Evolutionary conservation across 78 protist species (phyloP).

Genomic region (Diacronema lutheri): DNA sequence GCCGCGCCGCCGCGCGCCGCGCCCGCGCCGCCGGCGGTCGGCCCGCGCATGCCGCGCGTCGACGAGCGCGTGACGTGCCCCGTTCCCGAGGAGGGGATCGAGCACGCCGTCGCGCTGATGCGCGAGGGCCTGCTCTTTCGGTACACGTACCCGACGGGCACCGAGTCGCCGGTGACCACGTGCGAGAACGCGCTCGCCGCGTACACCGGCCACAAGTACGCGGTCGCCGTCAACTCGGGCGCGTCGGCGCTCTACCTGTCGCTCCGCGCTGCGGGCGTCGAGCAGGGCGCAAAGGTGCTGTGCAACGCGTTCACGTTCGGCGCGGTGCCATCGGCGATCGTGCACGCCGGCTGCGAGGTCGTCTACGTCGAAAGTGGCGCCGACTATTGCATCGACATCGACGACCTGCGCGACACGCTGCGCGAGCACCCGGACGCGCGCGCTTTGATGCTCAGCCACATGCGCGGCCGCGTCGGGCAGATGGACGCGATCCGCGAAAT

Average conservation of each 20-base stretch:
- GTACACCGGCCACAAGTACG: slow-evolving; percentile 13
- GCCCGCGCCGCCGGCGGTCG: too few species aligned
- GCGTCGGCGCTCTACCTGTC: neutral
- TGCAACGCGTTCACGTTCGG: slow-evolving; percentile 30
- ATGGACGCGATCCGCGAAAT: slow-evolving; percentile 6
- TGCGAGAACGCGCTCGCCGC: neutral
- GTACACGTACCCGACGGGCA: too few species aligned
- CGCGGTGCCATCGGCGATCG: slow-evolving; percentile 30
- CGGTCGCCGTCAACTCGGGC: slow-evolving; percentile 10
- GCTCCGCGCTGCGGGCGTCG: neutral
- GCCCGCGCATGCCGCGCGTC: too few species aligned
- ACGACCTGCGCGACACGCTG: neutral
- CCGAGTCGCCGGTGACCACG: neutral
- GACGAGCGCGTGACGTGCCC: too few species aligned
- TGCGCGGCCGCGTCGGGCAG: slow-evolving; percentile 38
- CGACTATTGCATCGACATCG: neutral
- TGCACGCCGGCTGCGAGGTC: neutral
- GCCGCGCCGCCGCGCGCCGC: too few species aligned
- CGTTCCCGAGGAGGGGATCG: neutral
- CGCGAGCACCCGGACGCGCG: too few species aligned
- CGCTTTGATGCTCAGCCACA: slow-evolving; percentile 21
- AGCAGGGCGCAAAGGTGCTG: slow-evolving; percentile 14
- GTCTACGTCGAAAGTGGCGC: neutral
- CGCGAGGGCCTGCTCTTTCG: neutral
- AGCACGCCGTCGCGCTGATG: neutral